Conservation (phyloP, 2,329 filamentous ascomycete species). For the Cercospora brassicicola region DNA sequence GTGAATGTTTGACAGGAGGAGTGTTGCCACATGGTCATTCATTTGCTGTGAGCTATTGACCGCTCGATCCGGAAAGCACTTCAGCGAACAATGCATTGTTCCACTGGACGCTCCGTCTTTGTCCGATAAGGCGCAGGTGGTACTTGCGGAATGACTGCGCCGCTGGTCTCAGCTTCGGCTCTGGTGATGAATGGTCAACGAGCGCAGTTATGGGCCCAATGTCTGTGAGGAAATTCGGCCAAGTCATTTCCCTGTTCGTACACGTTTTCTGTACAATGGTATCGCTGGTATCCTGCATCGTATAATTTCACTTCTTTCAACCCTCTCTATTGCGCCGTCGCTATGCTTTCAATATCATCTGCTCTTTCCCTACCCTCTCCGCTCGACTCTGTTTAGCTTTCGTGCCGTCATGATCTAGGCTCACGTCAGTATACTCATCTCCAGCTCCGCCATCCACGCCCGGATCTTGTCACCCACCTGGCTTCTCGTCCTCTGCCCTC, state of each 20-base stretch:
- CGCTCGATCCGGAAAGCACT: background rate
- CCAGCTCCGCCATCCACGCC: background rate
- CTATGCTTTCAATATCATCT: slow-evolving; percentile 18
- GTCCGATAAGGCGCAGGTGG: background rate
- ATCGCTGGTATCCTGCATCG: slow-evolving; percentile 3
- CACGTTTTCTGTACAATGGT: slow-evolving; percentile 9
- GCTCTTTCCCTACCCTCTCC: slow-evolving; percentile 42
- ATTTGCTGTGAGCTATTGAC: background rate
- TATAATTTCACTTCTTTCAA: background rate
- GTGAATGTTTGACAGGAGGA: background rate
- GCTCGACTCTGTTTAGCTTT: slow-evolving; percentile 60
- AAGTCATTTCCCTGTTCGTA: background rate
- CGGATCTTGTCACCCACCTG: slow-evolving; percentile 54
- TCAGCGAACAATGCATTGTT: background rate
- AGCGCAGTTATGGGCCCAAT: background rate
- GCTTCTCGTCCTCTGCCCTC: slow-evolving; percentile 83
- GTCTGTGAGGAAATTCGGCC: background rate
- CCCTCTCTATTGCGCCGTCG: slow-evolving; percentile 20
- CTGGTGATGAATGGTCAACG: background rate
- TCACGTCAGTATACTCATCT: slow-evolving; percentile 12
- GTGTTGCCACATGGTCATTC: background rate
- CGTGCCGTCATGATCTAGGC: slow-evolving; percentile 58
- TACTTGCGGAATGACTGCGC: background rate
- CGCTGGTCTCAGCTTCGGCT: background rate
- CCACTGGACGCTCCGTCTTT: background rate